Evolutionary conservation across 169 alveolate species (phyloP), one percentile per base, ranked within the genome.

Genomic region (Plasmodium cynomolgi): DNA sequence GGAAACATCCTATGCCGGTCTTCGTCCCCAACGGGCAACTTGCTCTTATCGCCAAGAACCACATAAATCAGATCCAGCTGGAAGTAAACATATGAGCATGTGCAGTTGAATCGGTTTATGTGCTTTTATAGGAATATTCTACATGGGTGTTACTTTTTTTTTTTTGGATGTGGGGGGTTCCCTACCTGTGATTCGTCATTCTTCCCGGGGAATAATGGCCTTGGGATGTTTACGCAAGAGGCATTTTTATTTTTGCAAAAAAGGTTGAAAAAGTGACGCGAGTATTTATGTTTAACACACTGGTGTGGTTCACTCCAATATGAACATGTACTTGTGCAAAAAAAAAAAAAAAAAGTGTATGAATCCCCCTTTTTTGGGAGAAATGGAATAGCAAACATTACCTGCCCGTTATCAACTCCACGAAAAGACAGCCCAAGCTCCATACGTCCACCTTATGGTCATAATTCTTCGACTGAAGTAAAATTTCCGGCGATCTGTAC

Each of bases 401-500:
- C 95, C 84, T 91, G 26, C 97, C 96, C 11, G 90, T n/a, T 23
- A 97, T 82, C 47, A 97, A 84, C 81, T 97, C 98, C n/a, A 97
- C 98, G 91, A 97, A 96, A 7, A 97, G 95, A 80, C 98, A 97
- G 1, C 98, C 98, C 20, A 97, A 86, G 75, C 97, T 95, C 98
- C 98, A 97, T 50, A 97, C 94, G 84, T 97, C 98, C 74, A 96
- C 96, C 34, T 97, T 97, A 81, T 96, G 97, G 6, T 97, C 96
- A 82, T 97, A 97, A 82, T 90, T 88, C 4, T 96, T 93, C 17
- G 97, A 95, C 73, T 96, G 90, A 62, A 97, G 93, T 56, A 97
- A 91, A 41, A 96, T 97, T 95, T 98, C 99, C 7, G 99, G 99
- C 6, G 98, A 96, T 83, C 98, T 83, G 95, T 97, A 97, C 98